Base-by-base conservation (phyloP, 2,329 filamentous ascomycete genomes). In the Xylariaceae sp. region DNA sequence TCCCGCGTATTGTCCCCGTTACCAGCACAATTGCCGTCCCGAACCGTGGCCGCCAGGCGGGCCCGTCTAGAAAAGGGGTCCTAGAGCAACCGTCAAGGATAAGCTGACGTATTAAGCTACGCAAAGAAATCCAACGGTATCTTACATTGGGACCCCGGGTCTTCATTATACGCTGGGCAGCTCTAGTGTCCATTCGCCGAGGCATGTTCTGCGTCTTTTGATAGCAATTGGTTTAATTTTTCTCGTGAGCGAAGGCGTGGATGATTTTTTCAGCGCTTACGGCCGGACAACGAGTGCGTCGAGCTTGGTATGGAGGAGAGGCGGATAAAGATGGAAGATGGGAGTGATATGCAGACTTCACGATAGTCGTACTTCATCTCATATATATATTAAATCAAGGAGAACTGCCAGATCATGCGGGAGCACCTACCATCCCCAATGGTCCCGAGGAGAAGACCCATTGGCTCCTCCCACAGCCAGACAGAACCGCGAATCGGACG, bases 151-250 rank as follows among this genome's bases (percentile, higher is more conserved):
- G 40, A n/a, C 74, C 74, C 36, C 70, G 68, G 3, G 74, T 68
- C 53, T 68, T 73, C 30, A 67, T 66, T 55, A 76, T 77, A 48
- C 74, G 68, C 45, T 70, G 70, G 2, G 70, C 73, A 5, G 71
- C 70, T 15, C 69, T 68, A 2, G 72, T 68, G 57, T 76, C 72
- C 74, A 76, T 77, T 56, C 71, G 74, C 22, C 65, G 64, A 44
- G 66, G 66, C 68, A 72, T 72, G 22, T 63, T 26, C 47, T 54
- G 21, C 22, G 22, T 13, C 13, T 49, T 5, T 26, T 10, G 15
- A 3, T n/a, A 22, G 8, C 6, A 15, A 32, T 6, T 5, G 3
- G n/a, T 12, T 9, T 37, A 21, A 36, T 32, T 15, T n/a, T 32
- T 3, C 34, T 41, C 15, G 42, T 8, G 5, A 26, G 26, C 8